These are phyloP conservation scores for Acanthamoeba triangularis DNA, from an alignment of 208 protist genomes.

Conservation along the genomic window DNA sequence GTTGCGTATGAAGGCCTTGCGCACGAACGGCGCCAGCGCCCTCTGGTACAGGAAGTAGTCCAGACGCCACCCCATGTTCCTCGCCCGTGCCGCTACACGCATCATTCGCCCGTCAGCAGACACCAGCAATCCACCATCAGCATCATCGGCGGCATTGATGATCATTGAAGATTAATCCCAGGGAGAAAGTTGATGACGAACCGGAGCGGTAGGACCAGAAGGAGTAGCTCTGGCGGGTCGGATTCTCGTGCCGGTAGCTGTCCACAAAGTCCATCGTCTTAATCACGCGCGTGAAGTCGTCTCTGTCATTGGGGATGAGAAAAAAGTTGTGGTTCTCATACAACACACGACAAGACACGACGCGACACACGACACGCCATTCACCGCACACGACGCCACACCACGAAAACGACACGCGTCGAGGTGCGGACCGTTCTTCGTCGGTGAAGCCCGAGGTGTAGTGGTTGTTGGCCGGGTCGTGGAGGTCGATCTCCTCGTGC, in stretches of 20 bases:
- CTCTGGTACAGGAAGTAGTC: conserved; percentile 95
- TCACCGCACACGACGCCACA: too few relatives aligned
- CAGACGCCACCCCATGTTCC: conserved; percentile 93
- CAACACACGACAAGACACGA: too few relatives aligned
- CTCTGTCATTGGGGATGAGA: too few relatives aligned
- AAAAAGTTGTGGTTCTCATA: too few relatives aligned
- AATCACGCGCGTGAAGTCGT: conserved; percentile 68
- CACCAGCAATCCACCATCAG: neutral
- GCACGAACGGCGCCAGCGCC: conserved; percentile 28
- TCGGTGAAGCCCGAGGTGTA: conserved; percentile 95
- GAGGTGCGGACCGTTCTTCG: conserved; percentile 90
- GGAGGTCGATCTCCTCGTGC: conserved; percentile 93
- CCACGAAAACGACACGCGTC: conserved; percentile 84
- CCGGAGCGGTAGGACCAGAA: conserved; percentile 92
- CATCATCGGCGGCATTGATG: conserved; percentile 81
- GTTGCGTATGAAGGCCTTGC: conserved; percentile 34
- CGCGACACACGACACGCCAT: neutral
- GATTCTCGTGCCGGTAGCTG: conserved; percentile 94
- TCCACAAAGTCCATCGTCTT: conserved; percentile 88
- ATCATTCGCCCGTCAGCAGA: conserved; percentile 27
- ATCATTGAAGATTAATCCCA: neutral
- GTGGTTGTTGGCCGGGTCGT: conserved; percentile 94
- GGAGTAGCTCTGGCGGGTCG: conserved; percentile 92
- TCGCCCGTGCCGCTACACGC: conserved; percentile 81
- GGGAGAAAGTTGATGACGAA: conserved; percentile 36